Percentiles rank a stretch among this genome's conserved stretches.
phyloP scores from a whole-genome alignment of 208 protist genomes.

The Leishmania turanica region DNA sequence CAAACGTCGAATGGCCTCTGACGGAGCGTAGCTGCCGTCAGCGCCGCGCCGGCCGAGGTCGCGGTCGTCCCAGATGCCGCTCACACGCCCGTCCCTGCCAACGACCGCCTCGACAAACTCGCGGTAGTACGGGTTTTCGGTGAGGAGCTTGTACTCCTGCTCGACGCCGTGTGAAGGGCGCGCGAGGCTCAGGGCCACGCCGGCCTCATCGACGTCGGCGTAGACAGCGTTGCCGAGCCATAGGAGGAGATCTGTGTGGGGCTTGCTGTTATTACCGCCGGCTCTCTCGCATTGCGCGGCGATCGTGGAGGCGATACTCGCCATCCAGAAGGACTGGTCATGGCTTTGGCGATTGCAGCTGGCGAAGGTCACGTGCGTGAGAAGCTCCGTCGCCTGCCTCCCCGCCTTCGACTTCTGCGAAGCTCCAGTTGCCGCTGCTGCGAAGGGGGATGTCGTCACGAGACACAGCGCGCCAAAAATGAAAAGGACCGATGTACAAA shows the following conservation, averaged over 20 bases:
- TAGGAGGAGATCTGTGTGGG: slow-evolving; percentile 59
- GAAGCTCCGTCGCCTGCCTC: background rate
- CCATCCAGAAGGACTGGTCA: slow-evolving; percentile 73
- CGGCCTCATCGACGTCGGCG: slow-evolving; percentile 43
- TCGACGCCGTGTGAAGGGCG: slow-evolving; percentile 11
- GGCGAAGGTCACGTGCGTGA: slow-evolving; percentile 64
- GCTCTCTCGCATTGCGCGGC: slow-evolving; percentile 6
- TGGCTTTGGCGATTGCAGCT: slow-evolving; percentile 64
- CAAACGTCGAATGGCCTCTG: slow-evolving; percentile 41
- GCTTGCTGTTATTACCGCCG: background rate
- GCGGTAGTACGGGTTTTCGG: slow-evolving; percentile 33
- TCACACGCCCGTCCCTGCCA: slow-evolving; percentile 13
- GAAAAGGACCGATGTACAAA: background rate
- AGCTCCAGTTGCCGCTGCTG: background rate
- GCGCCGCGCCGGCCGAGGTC: slow-evolving; percentile 71
- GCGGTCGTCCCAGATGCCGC: slow-evolving; percentile 84
- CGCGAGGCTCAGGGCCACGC: slow-evolving; percentile 20
- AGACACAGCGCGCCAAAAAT: background rate
- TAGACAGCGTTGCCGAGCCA: slow-evolving; percentile 84
- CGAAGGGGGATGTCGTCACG: background rate
- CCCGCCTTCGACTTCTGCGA: background rate
- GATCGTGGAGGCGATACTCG: slow-evolving; percentile 26
- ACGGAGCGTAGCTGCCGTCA: slow-evolving; percentile 40
- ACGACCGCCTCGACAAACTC: slow-evolving; percentile 29
- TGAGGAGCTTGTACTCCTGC: slow-evolving; percentile 29